Evolutionary conservation across 202 grass and related monocot species (phyloP).

Genomic region (Digitaria exilis): DNA sequence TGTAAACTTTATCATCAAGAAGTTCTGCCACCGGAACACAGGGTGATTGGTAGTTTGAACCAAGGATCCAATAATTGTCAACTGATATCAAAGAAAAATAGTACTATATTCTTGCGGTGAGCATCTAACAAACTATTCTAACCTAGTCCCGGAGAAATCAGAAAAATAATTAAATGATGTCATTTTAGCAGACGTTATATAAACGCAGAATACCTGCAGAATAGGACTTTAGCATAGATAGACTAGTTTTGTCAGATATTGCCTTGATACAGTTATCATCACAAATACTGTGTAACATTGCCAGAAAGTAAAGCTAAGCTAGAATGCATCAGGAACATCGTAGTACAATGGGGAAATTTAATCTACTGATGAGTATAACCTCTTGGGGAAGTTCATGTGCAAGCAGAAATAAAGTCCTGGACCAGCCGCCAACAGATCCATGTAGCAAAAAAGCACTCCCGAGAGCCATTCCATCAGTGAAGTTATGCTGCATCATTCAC

Average conservation of each 20-base stretch:
- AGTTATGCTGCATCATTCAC: slow-evolving; percentile 94
- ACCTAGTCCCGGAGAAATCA: not conserved
- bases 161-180: not conserved
- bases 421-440: slow-evolving; percentile 97
- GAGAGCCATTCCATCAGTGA: slow-evolving; percentile 97
- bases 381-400: slow-evolving; percentile 99
- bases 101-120: not conserved
- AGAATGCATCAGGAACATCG: slow-evolving; percentile 15
- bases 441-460: slow-evolving; percentile 99
- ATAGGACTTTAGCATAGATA: slow-evolving; percentile 2
- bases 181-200: no score
- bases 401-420: slow-evolving; percentile 97
- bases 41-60: not conserved
- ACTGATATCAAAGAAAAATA: not conserved
- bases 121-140: not conserved
- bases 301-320: slow-evolving; percentile 12
- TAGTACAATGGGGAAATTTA: slow-evolving; percentile 29
- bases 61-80: slow-evolving; percentile 15
- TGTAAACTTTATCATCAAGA: not conserved
- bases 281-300: slow-evolving; percentile 1
- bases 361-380: slow-evolving; percentile 47
- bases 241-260: not conserved
- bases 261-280: not conserved
- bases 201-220: no score
- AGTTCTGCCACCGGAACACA: no score